Evolutionary conservation across 805 yeast species (phyloP).

Genomic region (Metahyphopichia silvanorum): DNA sequence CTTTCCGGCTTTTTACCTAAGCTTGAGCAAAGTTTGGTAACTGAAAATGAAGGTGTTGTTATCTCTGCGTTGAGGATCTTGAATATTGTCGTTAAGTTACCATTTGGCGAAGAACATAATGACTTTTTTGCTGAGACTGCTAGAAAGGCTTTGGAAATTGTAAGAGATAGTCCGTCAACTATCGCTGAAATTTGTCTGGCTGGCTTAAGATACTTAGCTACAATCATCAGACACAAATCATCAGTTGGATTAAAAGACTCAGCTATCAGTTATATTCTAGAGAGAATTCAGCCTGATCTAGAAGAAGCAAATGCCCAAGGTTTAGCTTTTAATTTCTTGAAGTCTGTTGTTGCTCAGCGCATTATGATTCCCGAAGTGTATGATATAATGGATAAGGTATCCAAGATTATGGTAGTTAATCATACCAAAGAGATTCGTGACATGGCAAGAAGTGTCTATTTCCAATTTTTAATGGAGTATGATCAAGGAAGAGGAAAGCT

Average conservation of each 20-base stretch:
- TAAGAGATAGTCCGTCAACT: conserved; percentile 76
- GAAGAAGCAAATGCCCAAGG: conserved; percentile 90
- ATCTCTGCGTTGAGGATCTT: conserved; percentile 64
- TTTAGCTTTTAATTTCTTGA: conserved; percentile 78
- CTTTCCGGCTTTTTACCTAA: conserved; percentile 74
- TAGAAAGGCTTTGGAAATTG: conserved; percentile 55
- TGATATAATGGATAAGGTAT: conserved; percentile 78
- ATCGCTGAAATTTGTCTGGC: conserved; percentile 78
- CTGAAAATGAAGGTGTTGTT: conserved; percentile 77
- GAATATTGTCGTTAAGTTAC: conserved; percentile 56
- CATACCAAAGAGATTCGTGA: conserved; percentile 81
- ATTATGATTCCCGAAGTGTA: conserved; percentile 83
- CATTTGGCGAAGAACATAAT: conserved; percentile 54
- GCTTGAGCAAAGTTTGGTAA: conserved; percentile 54
- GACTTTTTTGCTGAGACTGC: conserved; percentile 57
- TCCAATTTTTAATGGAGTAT: conserved; percentile 85
- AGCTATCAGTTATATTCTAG: conserved; percentile 70
- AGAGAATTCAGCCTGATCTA: conserved; percentile 76
- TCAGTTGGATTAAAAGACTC: conserved; percentile 64
- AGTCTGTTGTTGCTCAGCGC: conserved; percentile 71
- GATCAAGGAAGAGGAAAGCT: conserved; percentile 88
- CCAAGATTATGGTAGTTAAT: conserved; percentile 85
- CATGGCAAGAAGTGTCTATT: conserved; percentile 77
- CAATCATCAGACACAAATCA: conserved; percentile 66
- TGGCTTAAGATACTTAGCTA: conserved; percentile 68